phyloP scores from a whole-genome alignment of 2,329 filamentous ascomycete genomes.

The Apiospora aurea region DNA sequence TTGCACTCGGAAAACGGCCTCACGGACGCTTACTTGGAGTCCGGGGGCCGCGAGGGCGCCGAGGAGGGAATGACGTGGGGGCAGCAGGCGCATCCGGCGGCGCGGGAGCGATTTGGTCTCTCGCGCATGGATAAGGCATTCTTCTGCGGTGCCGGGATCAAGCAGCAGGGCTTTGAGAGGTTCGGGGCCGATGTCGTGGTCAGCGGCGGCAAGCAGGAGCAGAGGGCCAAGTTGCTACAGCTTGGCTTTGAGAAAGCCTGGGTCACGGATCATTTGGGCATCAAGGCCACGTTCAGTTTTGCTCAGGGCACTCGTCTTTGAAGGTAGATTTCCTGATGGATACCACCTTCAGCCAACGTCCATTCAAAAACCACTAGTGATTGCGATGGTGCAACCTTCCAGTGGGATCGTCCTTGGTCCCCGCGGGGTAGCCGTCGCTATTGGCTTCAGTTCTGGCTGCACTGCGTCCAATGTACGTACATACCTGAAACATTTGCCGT shows the following conservation, averaged over 20 bases:
- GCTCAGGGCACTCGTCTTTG: slow-evolving; percentile 1
- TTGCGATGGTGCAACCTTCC: background rate
- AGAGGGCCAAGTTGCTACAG: slow-evolving; percentile 29
- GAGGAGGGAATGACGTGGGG: slow-evolving; percentile 61
- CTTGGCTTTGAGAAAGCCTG: slow-evolving; percentile 49
- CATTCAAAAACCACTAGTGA: background rate
- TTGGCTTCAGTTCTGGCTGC: background rate
- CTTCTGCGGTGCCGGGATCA: slow-evolving; percentile 44
- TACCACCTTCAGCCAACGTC: background rate
- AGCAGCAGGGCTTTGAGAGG: slow-evolving; percentile 45
- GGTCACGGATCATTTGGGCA: slow-evolving; percentile 57
- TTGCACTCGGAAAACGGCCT: slow-evolving; percentile 55
- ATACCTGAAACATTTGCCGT: background rate
- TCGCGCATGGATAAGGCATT: slow-evolving; percentile 61
- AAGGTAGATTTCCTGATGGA: background rate
- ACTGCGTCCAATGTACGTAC: no score
- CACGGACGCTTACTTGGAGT: slow-evolving; percentile 57
- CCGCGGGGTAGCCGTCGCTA: background rate
- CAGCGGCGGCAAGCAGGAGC: slow-evolving; percentile 39
- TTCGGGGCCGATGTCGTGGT: slow-evolving; percentile 55
- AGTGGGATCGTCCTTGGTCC: background rate
- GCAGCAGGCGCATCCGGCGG: slow-evolving; percentile 51
- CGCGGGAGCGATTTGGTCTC: slow-evolving; percentile 52
- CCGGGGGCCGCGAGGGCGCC: slow-evolving; percentile 54
- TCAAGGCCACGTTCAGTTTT: slow-evolving; percentile 42